Conservation (phyloP, 257 asterid species). For the Plantago major region DNA sequence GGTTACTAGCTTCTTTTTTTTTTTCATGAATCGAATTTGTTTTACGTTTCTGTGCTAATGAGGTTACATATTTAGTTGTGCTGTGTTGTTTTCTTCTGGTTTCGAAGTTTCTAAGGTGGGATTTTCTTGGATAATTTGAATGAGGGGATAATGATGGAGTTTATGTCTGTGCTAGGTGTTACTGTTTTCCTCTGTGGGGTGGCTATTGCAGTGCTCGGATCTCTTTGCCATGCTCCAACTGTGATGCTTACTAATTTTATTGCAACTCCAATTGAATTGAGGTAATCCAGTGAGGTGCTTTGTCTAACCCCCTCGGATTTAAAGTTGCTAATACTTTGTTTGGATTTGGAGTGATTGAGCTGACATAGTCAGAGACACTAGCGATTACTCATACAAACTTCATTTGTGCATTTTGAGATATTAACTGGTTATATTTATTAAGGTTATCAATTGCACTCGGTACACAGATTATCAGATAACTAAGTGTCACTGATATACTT, state of each 20-base stretch:
- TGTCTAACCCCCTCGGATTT: too few relatives aligned
- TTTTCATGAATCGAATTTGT: too few relatives aligned
- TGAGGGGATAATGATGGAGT: conserved; percentile 20
- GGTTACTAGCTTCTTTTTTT: too few relatives aligned
- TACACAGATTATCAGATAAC: not conserved
- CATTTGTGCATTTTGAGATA: too few relatives aligned
- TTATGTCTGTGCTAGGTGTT: conserved; percentile 51
- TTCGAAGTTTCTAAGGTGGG: not conserved
- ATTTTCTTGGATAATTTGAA: conserved; percentile 11
- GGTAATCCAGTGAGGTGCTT: conserved; percentile 34
- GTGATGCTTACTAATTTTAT: conserved; percentile 82
- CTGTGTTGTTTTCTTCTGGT: conserved; percentile 2
- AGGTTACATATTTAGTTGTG: not conserved
- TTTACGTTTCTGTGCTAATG: too few relatives aligned
- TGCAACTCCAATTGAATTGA: conserved; percentile 81
- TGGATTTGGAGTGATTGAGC: not conserved
- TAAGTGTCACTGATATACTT: not conserved
- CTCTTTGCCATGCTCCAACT: conserved; percentile 83
- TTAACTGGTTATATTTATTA: not conserved
- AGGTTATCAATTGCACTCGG: not conserved
- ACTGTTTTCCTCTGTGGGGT: conserved; percentile 79
- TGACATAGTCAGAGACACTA: not conserved
- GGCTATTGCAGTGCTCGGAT: conserved; percentile 70
- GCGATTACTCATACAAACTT: not conserved
- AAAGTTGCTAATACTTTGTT: not conserved